phyloP scores from a whole-genome alignment of 2,329 filamentous ascomycete genomes.

The Leptographium wingfieldii region DNA sequence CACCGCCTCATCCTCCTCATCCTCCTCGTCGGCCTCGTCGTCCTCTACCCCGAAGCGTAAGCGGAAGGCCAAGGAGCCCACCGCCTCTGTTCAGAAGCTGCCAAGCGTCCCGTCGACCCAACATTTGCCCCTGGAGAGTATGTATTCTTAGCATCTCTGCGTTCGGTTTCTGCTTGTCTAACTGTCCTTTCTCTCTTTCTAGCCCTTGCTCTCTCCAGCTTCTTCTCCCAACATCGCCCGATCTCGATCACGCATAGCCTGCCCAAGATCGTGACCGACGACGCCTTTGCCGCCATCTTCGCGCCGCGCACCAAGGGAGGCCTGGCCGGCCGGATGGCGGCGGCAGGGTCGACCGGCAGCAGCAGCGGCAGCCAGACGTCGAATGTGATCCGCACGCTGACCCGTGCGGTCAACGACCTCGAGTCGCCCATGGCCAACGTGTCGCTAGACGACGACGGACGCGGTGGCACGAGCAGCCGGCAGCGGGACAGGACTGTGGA shows the following conservation, averaged over 20 bases:
- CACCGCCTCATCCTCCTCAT: conserved; percentile 13
- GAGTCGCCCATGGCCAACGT: conserved; percentile 45
- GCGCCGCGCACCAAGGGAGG: conserved; percentile 31
- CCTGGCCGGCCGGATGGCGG: conserved; percentile 47
- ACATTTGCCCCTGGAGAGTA: conserved; percentile 57
- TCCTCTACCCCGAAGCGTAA: conserved; percentile 31
- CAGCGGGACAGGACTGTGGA: not conserved
- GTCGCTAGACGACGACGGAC: conserved; percentile 24
- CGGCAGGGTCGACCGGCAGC: conserved; percentile 20
- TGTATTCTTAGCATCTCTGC: conserved; percentile 14
- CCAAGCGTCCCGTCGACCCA: conserved; percentile 66
- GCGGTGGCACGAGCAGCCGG: conserved; percentile 12
- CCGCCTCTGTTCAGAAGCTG: conserved; percentile 35
- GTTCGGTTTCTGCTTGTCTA: not conserved
- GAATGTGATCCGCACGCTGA: conserved; percentile 56
- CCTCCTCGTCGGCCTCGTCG: conserved; percentile 12
- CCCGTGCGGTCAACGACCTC: conserved; percentile 44
- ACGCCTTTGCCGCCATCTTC: conserved; percentile 79
- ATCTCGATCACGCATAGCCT: conserved; percentile 79
- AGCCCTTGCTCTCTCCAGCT: conserved; percentile 83
- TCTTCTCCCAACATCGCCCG: conserved; percentile 92
- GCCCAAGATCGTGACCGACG: conserved; percentile 56
- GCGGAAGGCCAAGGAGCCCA: conserved; percentile 42
- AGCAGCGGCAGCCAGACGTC: conserved; percentile 35
- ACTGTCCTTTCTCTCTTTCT: not conserved